Base-by-base conservation (phyloP, 192 early-diverging fungal species). In the Backusella parvicylindrica region DNA sequence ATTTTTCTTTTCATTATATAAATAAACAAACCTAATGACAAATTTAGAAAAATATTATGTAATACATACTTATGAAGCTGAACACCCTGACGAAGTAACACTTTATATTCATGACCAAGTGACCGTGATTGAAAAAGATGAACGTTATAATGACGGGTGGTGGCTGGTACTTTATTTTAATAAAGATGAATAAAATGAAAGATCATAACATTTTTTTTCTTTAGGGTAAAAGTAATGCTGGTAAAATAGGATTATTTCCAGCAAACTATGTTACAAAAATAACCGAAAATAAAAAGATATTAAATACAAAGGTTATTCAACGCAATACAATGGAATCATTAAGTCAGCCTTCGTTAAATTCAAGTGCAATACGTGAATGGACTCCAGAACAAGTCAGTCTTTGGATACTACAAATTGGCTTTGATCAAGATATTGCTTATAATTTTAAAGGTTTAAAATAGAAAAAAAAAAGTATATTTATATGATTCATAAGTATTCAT, bases 101-200 rank as follows among this genome's bases (percentile, higher is more conserved):
- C 92, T 94, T 71, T 71, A 80, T 23, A 79, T 81, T 33, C 88
- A 87, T 30, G 92, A 94, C 36, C 85, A 88, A 9, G 81, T 94
- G 2, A 78, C 89, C 7, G 88, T 94, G 1, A 69, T 93, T 12
- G 89, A 94, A 71, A 86, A 83, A 67, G 92, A 94, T 69, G 91
- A 92, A 26, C 76, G 84, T 23, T 93, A 86, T 77, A 81, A 82
- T 23, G 92, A 94, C 77, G 92, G 92, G 28, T 94, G 92, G 92
- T 94, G 92, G 92, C 85, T 86, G 82, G 90, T 90, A 75, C 26
- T 28, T 60, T n/a, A n/a, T 3, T 28, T 12, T 23, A 28, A 47
- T 47, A 47, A n/a, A 6, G 1, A n/a, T 47, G 18, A 47, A 47
- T 35, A 35, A 47, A 47, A 47, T n/a, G 18, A 47, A 47, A 18